phyloP scores from a whole-genome alignment of 2,329 filamentous ascomycete genomes.

The Byssochlamys sp. region DNA sequence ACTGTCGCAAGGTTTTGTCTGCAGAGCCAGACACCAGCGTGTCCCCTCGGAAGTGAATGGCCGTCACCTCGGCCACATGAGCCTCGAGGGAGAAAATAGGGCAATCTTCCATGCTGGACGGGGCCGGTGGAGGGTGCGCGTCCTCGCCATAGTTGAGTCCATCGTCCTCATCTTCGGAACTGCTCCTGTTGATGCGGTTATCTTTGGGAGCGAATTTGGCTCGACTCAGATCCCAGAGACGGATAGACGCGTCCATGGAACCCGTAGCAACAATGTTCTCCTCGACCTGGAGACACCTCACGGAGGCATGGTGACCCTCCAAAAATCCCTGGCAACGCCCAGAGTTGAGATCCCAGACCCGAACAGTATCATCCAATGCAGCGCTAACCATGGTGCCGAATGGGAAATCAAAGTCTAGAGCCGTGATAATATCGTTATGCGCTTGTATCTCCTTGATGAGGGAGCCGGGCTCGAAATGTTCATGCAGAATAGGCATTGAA shows the following conservation, averaged over 20 bases:
- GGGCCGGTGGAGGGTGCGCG: slow-evolving; percentile 55
- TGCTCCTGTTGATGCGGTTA: slow-evolving; percentile 43
- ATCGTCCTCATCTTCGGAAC: slow-evolving; percentile 45
- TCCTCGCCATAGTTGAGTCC: slow-evolving; percentile 65
- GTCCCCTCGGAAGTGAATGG: slow-evolving; percentile 79
- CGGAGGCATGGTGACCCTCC: slow-evolving; percentile 89
- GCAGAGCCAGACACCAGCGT: slow-evolving; percentile 89
- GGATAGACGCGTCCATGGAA: slow-evolving; percentile 86
- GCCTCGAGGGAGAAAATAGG: slow-evolving; percentile 78
- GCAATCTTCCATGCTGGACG: slow-evolving; percentile 79
- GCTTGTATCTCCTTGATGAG: slow-evolving; percentile 80
- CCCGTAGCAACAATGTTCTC: slow-evolving; percentile 93
- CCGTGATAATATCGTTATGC: slow-evolving; percentile 78
- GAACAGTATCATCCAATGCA: slow-evolving; percentile 82
- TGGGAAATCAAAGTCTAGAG: slow-evolving; percentile 91
- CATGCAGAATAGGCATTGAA: slow-evolving; percentile 90
- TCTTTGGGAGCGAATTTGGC: slow-evolving; percentile 67
- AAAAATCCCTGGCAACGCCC: slow-evolving; percentile 84
- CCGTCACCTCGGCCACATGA: slow-evolving; percentile 89
- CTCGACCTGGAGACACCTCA: slow-evolving; percentile 82
- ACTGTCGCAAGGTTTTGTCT: slow-evolving; percentile 93
- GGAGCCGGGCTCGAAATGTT: slow-evolving; percentile 84
- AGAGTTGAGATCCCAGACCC: slow-evolving; percentile 92
- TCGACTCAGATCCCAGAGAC: slow-evolving; percentile 86
- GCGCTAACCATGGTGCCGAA: slow-evolving; percentile 92